Evolutionary conservation across 768 basidiomycete genomes (phyloP).

Genomic region (Clathrus columnatus): DNA sequence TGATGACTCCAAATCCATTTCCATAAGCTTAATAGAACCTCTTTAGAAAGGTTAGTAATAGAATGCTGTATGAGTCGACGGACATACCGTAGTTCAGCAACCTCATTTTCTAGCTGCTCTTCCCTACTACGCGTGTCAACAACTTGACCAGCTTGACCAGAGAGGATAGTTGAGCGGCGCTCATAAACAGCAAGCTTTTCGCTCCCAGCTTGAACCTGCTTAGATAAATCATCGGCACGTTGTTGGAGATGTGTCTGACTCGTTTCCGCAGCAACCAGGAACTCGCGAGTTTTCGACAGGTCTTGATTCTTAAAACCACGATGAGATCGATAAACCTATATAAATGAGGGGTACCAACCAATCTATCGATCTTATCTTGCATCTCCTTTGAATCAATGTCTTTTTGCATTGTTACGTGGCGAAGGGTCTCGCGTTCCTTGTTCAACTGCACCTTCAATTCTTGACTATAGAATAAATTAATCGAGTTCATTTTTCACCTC

Average conservation of each 20-base stretch:
- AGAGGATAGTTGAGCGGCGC: constrained; percentile 37
- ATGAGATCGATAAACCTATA: neutral
- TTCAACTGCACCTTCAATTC: constrained; percentile 61
- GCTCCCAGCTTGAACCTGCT: constrained; percentile 62
- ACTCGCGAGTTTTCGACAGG: constrained; percentile 58
- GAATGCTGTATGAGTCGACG: neutral
- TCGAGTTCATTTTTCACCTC: neutral
- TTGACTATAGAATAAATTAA: constrained; percentile 38
- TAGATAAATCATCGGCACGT: constrained; percentile 50
- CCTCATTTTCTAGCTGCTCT: constrained; percentile 74
- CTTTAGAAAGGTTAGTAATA: constrained; percentile 21
- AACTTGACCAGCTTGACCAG: constrained; percentile 22
- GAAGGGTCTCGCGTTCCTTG: constrained; percentile 64
- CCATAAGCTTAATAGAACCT: constrained; percentile 57
- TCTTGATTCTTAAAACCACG: constrained; percentile 42
- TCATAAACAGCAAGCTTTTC: constrained; percentile 88
- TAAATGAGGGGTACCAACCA: constrained; percentile 33
- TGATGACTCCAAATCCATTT: constrained; percentile 67
- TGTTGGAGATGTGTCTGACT: constrained; percentile 74
- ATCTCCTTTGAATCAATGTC: constrained; percentile 74
- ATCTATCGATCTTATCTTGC: constrained; percentile 61
- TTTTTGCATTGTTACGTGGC: constrained; percentile 70
- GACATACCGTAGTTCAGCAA: constrained; percentile 72
- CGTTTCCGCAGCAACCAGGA: constrained; percentile 62
- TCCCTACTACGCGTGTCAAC: constrained; percentile 52